Evolutionary conservation across 441 rosid genomes (phyloP).

Genomic region (Flueggea neowawraea): DNA sequence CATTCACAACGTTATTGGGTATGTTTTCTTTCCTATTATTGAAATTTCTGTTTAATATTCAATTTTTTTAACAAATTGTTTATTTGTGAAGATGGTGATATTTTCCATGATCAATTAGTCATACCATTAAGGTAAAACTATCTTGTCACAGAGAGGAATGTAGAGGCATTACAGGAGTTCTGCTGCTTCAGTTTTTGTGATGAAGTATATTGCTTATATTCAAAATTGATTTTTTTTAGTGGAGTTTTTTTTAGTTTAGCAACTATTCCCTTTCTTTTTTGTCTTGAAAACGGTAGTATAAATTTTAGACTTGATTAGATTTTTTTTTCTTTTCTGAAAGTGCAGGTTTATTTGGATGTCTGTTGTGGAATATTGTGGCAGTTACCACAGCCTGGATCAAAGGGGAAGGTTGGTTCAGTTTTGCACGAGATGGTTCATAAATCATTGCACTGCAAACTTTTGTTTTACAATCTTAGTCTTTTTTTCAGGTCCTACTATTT

Average conservation of each 20-base stretch:
- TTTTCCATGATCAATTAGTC: background rate
- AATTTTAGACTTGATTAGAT: background rate
- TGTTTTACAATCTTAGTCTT: slow-evolving; percentile 17
- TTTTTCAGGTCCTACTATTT: slow-evolving; percentile 76
- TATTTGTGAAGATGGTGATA: background rate
- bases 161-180: no score
- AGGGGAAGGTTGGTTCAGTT: slow-evolving; percentile 70
- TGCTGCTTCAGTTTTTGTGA: no score
- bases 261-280: no score
- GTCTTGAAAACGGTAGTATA: no score
- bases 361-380: slow-evolving; percentile 91
- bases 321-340: slow-evolving; percentile 6
- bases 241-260: no score
- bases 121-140: background rate
- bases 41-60: background rate
- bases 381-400: slow-evolving; percentile 88
- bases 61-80: background rate
- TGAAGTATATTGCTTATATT: no score
- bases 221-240: no score
- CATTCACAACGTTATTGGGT: slow-evolving; percentile 95
- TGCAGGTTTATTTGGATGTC: slow-evolving; percentile 80
- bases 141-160: no score
- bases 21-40: slow-evolving; percentile 21
- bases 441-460: slow-evolving; percentile 5
- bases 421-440: background rate